phyloP scores from a whole-genome alignment of 306 rosid genomes.

The Prunus campanulata region DNA sequence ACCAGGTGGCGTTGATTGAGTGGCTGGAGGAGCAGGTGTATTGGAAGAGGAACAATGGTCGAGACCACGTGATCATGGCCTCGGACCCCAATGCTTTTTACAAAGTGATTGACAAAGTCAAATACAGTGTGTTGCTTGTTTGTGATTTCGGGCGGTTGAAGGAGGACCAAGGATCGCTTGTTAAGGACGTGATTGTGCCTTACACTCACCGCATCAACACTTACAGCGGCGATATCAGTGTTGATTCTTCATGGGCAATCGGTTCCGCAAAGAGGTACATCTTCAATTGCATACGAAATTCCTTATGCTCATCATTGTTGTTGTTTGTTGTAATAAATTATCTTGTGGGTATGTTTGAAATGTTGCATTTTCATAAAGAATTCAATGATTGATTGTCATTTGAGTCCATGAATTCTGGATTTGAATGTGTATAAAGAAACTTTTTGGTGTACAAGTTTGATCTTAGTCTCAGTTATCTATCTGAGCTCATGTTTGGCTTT shows the following conservation, averaged over 20 bases:
- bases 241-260: conserved; percentile 91
- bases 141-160: conserved; percentile 84
- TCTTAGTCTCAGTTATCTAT: neutral
- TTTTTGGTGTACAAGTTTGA: neutral
- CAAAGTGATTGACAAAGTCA: conserved; percentile 57
- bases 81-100: conserved; percentile 90
- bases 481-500: conserved; percentile 14
- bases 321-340: neutral
- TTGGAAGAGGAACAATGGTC: conserved; percentile 73
- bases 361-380: neutral
- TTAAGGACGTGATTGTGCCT: conserved; percentile 83
- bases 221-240: conserved; percentile 48
- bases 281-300: neutral
- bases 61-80: conserved; percentile 87
- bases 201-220: conserved; percentile 73
- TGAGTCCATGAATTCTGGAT: neutral
- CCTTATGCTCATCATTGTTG: neutral
- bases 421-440: neutral
- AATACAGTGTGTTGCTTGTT: conserved; percentile 63
- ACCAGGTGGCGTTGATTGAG: conserved; percentile 70
- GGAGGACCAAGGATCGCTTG: conserved; percentile 77
- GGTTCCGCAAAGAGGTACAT: conserved; percentile 88
- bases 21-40: conserved; percentile 81
- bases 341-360: neutral
- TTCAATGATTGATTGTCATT: neutral